phyloP scores from a whole-genome alignment of 129 eudicot genomes.

The Kitagawia praeruptora region DNA sequence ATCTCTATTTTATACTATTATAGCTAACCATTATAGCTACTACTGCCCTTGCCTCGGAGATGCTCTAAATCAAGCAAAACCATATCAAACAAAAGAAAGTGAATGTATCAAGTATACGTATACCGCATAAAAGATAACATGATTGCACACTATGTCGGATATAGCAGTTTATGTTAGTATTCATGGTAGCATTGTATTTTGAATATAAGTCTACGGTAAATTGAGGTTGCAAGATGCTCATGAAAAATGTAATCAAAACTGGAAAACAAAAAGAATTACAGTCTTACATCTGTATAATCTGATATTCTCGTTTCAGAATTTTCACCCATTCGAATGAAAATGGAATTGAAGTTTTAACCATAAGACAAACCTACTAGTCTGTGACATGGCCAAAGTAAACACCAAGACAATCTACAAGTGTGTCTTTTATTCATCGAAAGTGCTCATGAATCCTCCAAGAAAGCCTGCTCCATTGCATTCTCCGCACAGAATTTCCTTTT shows the following conservation, averaged over 20 bases:
- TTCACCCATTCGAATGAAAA: not conserved
- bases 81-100: too few species aligned
- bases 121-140: too few species aligned
- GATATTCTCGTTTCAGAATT: not conserved
- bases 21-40: too few species aligned
- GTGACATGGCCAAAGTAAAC: not conserved
- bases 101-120: too few species aligned
- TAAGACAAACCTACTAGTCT: not conserved
- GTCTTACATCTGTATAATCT: not conserved
- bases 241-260: not conserved
- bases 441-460: constrained; percentile 36
- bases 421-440: constrained; percentile 12
- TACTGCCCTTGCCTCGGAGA: too few species aligned
- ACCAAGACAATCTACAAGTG: not conserved
- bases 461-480: constrained; percentile 28
- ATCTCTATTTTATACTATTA: too few species aligned
- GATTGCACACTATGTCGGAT: not conserved
- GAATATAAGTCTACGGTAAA: not conserved
- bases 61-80: too few species aligned
- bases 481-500: constrained; percentile 12
- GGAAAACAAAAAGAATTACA: not conserved
- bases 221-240: not conserved
- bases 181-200: not conserved
- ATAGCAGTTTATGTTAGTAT: not conserved
- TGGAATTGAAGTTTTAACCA: not conserved